phyloP scores from a whole-genome alignment of 1,284 basidiomycete genomes.

The Sphagnurus paluster region DNA sequence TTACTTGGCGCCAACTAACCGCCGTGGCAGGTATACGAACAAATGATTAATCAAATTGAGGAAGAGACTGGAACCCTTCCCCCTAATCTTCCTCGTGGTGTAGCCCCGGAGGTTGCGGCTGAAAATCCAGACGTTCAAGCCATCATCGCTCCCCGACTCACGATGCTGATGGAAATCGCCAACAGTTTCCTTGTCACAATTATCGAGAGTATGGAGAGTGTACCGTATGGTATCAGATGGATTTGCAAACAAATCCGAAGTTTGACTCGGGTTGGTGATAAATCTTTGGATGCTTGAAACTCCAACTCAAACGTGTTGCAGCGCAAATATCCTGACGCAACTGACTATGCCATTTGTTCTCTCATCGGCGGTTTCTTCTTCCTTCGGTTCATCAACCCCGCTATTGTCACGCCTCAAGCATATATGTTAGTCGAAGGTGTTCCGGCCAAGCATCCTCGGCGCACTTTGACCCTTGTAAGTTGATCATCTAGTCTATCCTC shows the following conservation, averaged over 20 bases:
- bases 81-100: conserved; percentile 86
- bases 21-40: conserved; percentile 79
- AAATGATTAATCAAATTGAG: conserved; percentile 98
- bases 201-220: conserved; percentile 95
- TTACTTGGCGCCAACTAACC: background rate
- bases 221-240: conserved; percentile 99
- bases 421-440: conserved; percentile 99
- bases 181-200: conserved; percentile 98
- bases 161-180: conserved; percentile 99
- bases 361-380: conserved; percentile 99
- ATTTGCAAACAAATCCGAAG: conserved; percentile 99
- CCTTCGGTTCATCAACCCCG: conserved; percentile 99
- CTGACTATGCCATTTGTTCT: conserved; percentile 97
- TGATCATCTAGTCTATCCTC: conserved; percentile 2
- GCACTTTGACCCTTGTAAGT: conserved; percentile 88
- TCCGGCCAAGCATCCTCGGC: conserved; percentile 94
- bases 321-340: conserved; percentile 98
- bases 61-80: conserved; percentile 93
- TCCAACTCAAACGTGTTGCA: conserved; percentile 33
- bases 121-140: conserved; percentile 95
- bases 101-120: conserved; percentile 90
- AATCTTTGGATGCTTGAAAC: conserved; percentile 12
- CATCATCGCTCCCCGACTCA: conserved; percentile 93
- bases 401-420: conserved; percentile 99
- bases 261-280: conserved; percentile 73